These are phyloP conservation scores for Plasmopara muralis DNA, from an alignment of 352 stramenopile species.

Conservation along the genomic window DNA sequence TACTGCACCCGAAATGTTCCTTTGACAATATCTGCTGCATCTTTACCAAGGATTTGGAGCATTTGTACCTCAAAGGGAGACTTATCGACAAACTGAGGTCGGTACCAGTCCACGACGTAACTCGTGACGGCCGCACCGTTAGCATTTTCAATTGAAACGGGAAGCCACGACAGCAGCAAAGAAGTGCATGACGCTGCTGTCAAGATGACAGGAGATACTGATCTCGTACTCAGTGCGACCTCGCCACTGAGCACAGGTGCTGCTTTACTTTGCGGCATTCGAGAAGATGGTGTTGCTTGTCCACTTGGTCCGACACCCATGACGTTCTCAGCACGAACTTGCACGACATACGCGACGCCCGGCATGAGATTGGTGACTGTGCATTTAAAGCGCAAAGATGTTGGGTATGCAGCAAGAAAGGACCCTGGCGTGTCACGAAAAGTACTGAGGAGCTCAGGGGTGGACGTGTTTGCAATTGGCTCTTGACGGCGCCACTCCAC, in stretches of 20 bases:
- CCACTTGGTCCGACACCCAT: constrained; percentile 48
- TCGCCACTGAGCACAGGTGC: constrained; percentile 33
- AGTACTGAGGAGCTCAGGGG: constrained; percentile 4
- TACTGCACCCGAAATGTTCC: constrained; percentile 81
- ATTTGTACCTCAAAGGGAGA: constrained; percentile 57
- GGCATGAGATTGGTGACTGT: constrained; percentile 43
- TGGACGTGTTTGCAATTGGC: constrained; percentile 4
- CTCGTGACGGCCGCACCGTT: constrained; percentile 50
- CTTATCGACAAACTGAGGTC: constrained; percentile 25
- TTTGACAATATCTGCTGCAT: constrained; percentile 26
- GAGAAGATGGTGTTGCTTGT: constrained; percentile 37
- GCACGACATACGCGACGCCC: constrained; percentile 43
- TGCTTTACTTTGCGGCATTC: constrained; percentile 53
- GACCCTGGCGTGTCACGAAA: constrained; percentile 39
- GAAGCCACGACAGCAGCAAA: constrained; percentile 54
- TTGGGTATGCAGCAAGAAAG: constrained; percentile 42
- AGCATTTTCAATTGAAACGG: constrained; percentile 10
- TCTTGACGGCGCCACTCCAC: constrained; percentile 77
- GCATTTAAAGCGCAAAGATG: constrained; percentile 62
- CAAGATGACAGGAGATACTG: constrained; percentile 18
- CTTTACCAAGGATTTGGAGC: constrained; percentile 51
- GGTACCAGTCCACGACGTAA: constrained; percentile 74
- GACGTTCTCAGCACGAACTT: constrained; percentile 62
- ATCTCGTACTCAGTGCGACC: constrained; percentile 50
- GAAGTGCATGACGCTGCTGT: constrained; percentile 16